Conservation (phyloP, 2,329 filamentous ascomycete genomes). For the Cladobotryum protrusum region DNA sequence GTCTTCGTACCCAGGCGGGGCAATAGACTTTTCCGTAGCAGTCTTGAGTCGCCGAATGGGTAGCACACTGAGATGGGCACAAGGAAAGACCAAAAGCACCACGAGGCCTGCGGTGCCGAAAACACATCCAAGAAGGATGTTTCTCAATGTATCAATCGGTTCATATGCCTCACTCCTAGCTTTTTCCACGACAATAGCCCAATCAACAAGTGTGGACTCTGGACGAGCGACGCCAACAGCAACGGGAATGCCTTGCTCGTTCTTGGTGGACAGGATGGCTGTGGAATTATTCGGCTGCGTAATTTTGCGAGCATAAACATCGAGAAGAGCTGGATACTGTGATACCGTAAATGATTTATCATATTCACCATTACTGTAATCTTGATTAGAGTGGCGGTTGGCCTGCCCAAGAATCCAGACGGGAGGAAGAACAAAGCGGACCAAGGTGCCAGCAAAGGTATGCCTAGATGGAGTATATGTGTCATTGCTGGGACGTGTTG, state of each 20-base stretch:
- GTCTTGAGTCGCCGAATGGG: slow-evolving; percentile 71
- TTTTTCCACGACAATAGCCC: slow-evolving; percentile 79
- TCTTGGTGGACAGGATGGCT: slow-evolving; percentile 59
- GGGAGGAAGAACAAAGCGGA: slow-evolving; percentile 59
- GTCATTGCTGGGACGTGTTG: slow-evolving; percentile 38
- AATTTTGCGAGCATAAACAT: slow-evolving; percentile 49
- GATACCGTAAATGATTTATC: slow-evolving; percentile 51
- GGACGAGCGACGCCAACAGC: slow-evolving; percentile 76
- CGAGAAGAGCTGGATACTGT: slow-evolving; percentile 56
- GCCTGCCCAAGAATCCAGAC: slow-evolving; percentile 28
- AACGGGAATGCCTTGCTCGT: slow-evolving; percentile 64
- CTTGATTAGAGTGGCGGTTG: slow-evolving; percentile 40
- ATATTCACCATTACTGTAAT: slow-evolving; percentile 32
- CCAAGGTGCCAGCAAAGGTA: slow-evolving; percentile 36
- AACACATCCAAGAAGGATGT: slow-evolving; percentile 76
- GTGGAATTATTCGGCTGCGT: slow-evolving; percentile 58
- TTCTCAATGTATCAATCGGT: slow-evolving; percentile 68
- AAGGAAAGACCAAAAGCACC: slow-evolving; percentile 64
- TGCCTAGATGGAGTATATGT: slow-evolving; percentile 35
- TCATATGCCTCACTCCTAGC: slow-evolving; percentile 65
- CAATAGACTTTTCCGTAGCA: slow-evolving; percentile 68
- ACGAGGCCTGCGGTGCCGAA: slow-evolving; percentile 75
- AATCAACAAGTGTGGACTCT: slow-evolving; percentile 63
- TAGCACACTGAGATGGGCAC: slow-evolving; percentile 73
- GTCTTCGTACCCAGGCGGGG: slow-evolving; percentile 55